phyloP scores from a whole-genome alignment of 164 flowering plant genomes.

The Cinnamomum chago region DNA sequence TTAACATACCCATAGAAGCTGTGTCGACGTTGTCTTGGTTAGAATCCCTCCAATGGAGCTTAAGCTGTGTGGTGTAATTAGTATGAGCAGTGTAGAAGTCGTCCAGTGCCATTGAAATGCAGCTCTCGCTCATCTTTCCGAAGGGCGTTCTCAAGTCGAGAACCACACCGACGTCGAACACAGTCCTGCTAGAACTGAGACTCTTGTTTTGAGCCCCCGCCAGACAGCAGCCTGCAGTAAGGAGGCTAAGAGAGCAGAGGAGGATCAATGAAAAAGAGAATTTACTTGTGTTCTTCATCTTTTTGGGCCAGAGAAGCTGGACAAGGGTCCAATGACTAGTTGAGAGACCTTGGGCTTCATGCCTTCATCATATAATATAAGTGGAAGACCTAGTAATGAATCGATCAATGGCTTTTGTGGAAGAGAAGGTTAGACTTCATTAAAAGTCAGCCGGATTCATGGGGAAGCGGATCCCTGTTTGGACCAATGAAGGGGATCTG shows the following conservation, averaged over 20 bases:
- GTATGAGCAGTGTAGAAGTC: slow-evolving; percentile 10
- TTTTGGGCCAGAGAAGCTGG: background rate
- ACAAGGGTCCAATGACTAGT: too few species aligned
- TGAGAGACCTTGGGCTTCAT: too few species aligned
- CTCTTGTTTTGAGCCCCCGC: background rate
- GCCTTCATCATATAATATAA: too few species aligned
- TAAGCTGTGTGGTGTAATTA: background rate
- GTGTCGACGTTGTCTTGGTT: slow-evolving; percentile 5
- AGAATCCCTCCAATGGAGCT: slow-evolving; percentile 8
- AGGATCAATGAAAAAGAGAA: background rate
- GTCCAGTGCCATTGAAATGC: slow-evolving; percentile 8
- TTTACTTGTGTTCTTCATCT: background rate
- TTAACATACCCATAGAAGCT: slow-evolving; percentile 3
- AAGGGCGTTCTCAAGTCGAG: slow-evolving; percentile 9
- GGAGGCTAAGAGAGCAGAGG: background rate
- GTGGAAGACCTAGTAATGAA: too few species aligned
- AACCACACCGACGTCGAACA: slow-evolving; percentile 10
- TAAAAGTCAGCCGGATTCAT: too few species aligned
- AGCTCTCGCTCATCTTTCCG: slow-evolving; percentile 5
- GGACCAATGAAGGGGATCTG: too few species aligned
- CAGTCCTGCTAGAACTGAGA: background rate
- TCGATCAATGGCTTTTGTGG: too few species aligned
- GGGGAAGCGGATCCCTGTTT: too few species aligned
- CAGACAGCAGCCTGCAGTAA: background rate
- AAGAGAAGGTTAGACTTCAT: too few species aligned